Conservation (phyloP, 2,329 filamentous ascomycete species). For the Sarocladiaceae sp. region DNA sequence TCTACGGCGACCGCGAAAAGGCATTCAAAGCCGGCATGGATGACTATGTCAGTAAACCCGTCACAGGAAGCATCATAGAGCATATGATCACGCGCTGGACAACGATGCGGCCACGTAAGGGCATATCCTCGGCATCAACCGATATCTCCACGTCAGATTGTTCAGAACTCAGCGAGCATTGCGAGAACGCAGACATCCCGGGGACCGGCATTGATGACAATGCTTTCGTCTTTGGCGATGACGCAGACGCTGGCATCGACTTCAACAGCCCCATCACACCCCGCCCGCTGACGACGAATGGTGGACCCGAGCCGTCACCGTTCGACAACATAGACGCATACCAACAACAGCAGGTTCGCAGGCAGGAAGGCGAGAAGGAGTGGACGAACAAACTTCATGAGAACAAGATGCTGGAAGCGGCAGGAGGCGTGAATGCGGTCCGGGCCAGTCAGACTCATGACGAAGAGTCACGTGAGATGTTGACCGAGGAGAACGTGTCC, state of each 20-base stretch:
- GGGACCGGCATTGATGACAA: conserved; percentile 28
- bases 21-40: conserved; percentile 73
- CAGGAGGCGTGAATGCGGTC: conserved; percentile 25
- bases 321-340: conserved; percentile 30
- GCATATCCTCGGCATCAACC: conserved; percentile 20
- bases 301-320: conserved; percentile 35
- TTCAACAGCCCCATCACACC: conserved; percentile 33
- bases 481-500: conserved; percentile 52
- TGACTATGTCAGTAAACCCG: conserved; percentile 70
- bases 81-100: conserved; percentile 68
- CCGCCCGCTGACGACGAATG: conserved; percentile 32
- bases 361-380: conserved; percentile 33
- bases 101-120: conserved; percentile 19
- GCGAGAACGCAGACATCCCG: conserved; percentile 37
- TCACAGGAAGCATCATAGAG: conserved; percentile 64
- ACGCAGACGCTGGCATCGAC: neutral
- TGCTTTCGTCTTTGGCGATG: conserved; percentile 22
- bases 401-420: conserved; percentile 43
- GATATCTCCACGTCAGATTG: conserved; percentile 32
- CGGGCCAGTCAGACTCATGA: conserved; percentile 28
- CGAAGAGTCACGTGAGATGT: conserved; percentile 32
- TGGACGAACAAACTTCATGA: conserved; percentile 40
- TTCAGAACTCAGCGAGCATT: conserved; percentile 40
- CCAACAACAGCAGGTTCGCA: conserved; percentile 21
- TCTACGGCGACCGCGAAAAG: conserved; percentile 72